Percentiles rank a stretch among this genome's conserved stretches.
phyloP scores from a whole-genome alignment of 768 basidiomycete species.

The Mycena crocata region DNA sequence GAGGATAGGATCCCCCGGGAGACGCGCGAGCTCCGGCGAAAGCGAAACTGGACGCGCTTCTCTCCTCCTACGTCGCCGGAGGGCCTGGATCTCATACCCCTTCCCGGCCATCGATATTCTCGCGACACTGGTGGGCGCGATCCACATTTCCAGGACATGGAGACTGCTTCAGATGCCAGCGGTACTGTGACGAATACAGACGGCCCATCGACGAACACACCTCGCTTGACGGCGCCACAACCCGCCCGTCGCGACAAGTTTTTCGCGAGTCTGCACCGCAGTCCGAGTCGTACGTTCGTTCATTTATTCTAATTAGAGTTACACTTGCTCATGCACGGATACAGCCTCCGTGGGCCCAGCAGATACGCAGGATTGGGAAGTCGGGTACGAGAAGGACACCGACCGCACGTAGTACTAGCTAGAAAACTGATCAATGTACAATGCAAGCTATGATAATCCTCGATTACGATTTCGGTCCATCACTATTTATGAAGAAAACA shows the following conservation, averaged over 20 bases:
- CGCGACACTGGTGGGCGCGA: neutral
- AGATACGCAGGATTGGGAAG: constrained; percentile 26
- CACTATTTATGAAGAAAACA: constrained; percentile 20
- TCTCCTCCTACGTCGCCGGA: constrained; percentile 19
- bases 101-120: neutral
- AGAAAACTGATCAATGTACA: neutral
- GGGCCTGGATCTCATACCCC: constrained; percentile 12
- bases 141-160: constrained; percentile 5
- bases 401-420: neutral
- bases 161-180: constrained; percentile 3
- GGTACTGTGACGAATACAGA: constrained; percentile 12
- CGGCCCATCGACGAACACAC: neutral
- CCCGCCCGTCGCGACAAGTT: neutral
- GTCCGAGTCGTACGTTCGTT: constrained; percentile 4
- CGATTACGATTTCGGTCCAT: constrained; percentile 25
- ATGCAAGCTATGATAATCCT: constrained; percentile 13
- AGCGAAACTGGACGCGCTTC: constrained; percentile 18
- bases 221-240: neutral
- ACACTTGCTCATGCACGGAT: neutral
- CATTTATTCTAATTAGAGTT: neutral
- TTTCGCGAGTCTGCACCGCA: neutral
- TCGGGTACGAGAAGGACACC: constrained; percentile 3
- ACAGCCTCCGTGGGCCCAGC: constrained; percentile 2
- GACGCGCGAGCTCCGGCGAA: neutral
- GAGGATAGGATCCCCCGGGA: neutral